phyloP scores from a whole-genome alignment of 176 grass and related monocot species.

The Aegilops longissima region DNA sequence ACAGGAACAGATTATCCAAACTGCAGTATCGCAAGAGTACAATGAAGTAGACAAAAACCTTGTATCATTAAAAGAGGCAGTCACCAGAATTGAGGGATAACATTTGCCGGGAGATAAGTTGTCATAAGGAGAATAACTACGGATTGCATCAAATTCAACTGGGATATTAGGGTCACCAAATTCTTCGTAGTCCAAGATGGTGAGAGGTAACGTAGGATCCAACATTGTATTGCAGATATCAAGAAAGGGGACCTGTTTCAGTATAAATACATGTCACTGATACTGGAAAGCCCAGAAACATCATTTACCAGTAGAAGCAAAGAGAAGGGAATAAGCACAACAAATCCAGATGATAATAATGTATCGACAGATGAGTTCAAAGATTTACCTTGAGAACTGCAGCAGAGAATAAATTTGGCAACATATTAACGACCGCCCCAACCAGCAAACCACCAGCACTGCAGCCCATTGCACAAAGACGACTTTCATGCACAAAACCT shows the following conservation, averaged over 20 bases:
- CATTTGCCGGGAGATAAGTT: constrained; percentile 62
- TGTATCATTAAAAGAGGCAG: constrained; percentile 80
- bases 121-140: constrained; percentile 77
- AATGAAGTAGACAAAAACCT: constrained; percentile 51
- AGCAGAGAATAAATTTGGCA: constrained; percentile 82
- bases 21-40: background rate
- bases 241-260: constrained; percentile 85
- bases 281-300: background rate
- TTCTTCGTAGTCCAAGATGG: constrained; percentile 91
- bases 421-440: constrained; percentile 69
- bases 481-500: constrained; percentile 78
- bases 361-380: background rate
- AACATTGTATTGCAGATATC: constrained; percentile 91
- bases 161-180: constrained; percentile 78
- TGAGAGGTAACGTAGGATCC: constrained; percentile 93
- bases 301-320: background rate
- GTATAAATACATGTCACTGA: constrained; percentile 16
- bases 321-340: background rate
- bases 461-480: constrained; percentile 75
- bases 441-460: constrained; percentile 89
- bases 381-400: constrained; percentile 80
- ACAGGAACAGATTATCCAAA: constrained; percentile 14
- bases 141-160: constrained; percentile 71
- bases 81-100: constrained; percentile 76
- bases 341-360: background rate